Evolutionary conservation across 805 yeast species (phyloP), one percentile per base, ranked within the genome.

Genomic region (Suhomyces sp.): DNA sequence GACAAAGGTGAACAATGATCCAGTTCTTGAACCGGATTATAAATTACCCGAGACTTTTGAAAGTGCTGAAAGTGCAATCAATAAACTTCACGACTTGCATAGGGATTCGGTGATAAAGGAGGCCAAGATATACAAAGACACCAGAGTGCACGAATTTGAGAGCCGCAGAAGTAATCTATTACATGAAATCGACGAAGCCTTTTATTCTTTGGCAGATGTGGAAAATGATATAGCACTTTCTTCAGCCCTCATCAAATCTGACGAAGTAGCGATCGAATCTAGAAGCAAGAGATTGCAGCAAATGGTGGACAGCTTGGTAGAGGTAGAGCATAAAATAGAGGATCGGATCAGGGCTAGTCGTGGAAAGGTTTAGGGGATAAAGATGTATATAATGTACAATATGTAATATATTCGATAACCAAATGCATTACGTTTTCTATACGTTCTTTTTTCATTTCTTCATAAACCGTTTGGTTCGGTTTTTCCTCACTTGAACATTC

Each of bases 271-370:
- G 2, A 46, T 55, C 8, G 50, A 44, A 8, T 15, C 31, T 14
- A 46, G 60, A 8, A 41, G 52, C 5, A 40, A 43, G 11, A 34
- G 39, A 13, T 46, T 62, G 19, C 53, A 56, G 25, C 44, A 38
- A 8, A 17, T 50, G 29, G 63, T 57, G 10, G 65, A 61, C 19
- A 40, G 37, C 6, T 14, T 38, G 15, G 12, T 25, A 5, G 28
- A 11, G 11, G 21, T 20, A 3, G 41, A 33, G 15, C 27, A 17
- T 5, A 15, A 15, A 4, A 25, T 32, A 14, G 21, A 32, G 25
- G 35, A 32, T 11, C 11, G 20, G 24, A 31, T 31, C 16, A 19
- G 32, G 20, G 11, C 8, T n/a, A n/a, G n/a, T n/a, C n/a, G n/a
- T n/a, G n/a, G n/a, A n/a, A n/a, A n/a, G n/a, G n/a, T n/a, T n/a